Evolutionary conservation across 75 land plant genomes (phyloP).

Genomic region (Selaginella moellendorffii): DNA sequence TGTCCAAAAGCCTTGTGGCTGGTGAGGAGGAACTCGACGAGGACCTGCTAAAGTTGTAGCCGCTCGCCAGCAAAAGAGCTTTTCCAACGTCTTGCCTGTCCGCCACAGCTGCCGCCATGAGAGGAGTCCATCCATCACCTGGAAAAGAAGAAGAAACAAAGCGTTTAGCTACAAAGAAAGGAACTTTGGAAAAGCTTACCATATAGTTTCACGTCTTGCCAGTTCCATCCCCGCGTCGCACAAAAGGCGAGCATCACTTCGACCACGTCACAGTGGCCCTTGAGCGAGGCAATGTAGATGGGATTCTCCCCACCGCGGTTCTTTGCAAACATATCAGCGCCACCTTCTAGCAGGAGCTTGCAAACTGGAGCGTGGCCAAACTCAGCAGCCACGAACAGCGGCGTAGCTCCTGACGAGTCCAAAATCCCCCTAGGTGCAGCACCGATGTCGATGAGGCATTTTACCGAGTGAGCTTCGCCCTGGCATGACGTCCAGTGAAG

Average conservation of each 20-base stretch:
- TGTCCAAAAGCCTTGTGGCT: slow-evolving; percentile 24
- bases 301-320: slow-evolving; percentile 35
- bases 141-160: background rate
- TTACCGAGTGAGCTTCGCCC: slow-evolving; percentile 14
- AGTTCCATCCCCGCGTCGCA: slow-evolving; percentile 21
- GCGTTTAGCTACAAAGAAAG: background rate
- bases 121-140: slow-evolving; percentile 44
- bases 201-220: slow-evolving; percentile 32
- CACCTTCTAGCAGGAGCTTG: slow-evolving; percentile 19
- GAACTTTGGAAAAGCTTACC: slow-evolving; percentile 15
- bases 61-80: slow-evolving; percentile 23
- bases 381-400: slow-evolving; percentile 35
- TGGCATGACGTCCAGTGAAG: slow-evolving; percentile 19
- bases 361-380: slow-evolving; percentile 25
- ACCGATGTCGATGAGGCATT: slow-evolving; percentile 21
- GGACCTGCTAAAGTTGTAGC: background rate
- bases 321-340: slow-evolving; percentile 32
- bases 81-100: slow-evolving; percentile 35
- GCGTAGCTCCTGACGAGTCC: slow-evolving; percentile 28
- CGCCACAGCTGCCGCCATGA: slow-evolving; percentile 41
- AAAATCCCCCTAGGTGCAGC: slow-evolving; percentile 16
- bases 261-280: slow-evolving; percentile 24
- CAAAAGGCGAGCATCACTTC: slow-evolving; percentile 24
- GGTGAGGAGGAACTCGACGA: no score
- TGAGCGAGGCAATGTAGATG: slow-evolving; percentile 30